These are phyloP conservation scores for Candida sp. DNA, from an alignment of 1,139 yeast species.

Conservation along the genomic window DNA sequence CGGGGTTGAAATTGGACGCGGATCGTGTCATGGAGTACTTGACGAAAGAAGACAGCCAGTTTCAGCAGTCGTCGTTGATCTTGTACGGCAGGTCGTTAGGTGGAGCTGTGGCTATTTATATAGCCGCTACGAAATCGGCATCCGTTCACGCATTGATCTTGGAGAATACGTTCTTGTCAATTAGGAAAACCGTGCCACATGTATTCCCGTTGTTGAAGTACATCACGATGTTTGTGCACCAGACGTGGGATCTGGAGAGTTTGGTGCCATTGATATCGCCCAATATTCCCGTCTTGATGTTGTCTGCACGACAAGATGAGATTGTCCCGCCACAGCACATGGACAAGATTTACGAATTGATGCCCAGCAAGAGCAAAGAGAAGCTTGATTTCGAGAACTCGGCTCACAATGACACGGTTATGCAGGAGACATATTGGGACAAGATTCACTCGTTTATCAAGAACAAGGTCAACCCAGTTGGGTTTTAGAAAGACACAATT, in stretches of 20 bases:
- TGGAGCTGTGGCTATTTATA: constrained; percentile 91
- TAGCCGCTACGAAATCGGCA: constrained; percentile 61
- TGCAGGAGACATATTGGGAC: constrained; percentile 79
- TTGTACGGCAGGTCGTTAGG: constrained; percentile 93
- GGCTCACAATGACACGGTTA: constrained; percentile 80
- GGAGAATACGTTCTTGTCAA: constrained; percentile 86
- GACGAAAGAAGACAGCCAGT: constrained; percentile 51
- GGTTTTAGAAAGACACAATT: constrained; percentile 23
- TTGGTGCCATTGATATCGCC: constrained; percentile 57
- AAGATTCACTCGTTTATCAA: constrained; percentile 59
- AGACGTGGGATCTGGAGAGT: constrained; percentile 81
- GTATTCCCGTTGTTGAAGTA: constrained; percentile 72
- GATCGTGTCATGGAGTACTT: constrained; percentile 70
- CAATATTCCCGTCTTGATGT: constrained; percentile 66
- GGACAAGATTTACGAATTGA: constrained; percentile 58
- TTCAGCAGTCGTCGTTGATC: constrained; percentile 57
- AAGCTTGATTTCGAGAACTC: constrained; percentile 62
- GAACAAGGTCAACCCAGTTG: constrained; percentile 43
- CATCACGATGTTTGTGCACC: constrained; percentile 69
- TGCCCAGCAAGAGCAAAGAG: constrained; percentile 48
- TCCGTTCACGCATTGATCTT: constrained; percentile 66
- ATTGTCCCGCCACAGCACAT: constrained; percentile 91
- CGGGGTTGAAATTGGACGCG: constrained; percentile 85
- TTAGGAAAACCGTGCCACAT: constrained; percentile 82
- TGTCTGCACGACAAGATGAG: constrained; percentile 83